Conservation (phyloP, 345 rosid genomes). For the Acer yangbiense region DNA sequence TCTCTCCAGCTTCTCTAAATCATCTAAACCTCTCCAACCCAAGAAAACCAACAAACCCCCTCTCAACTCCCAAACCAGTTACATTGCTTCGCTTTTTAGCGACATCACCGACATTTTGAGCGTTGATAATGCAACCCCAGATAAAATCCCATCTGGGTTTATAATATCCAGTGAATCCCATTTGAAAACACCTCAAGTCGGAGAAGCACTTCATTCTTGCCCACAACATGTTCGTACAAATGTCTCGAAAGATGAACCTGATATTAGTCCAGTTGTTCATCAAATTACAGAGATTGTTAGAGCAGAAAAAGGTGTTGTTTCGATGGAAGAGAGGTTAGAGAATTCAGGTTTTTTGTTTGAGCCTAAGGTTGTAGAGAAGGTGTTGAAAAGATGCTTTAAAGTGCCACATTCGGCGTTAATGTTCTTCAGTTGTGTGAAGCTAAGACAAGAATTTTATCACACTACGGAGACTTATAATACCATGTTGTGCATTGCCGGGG, state of each 20-base stretch:
- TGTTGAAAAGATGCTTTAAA: conserved; percentile 74
- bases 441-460: conserved; percentile 49
- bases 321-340: conserved; percentile 71
- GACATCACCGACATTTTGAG: conserved; percentile 67
- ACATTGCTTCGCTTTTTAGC: conserved; percentile 48
- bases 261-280: conserved; percentile 53
- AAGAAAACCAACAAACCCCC: conserved; percentile 16
- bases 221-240: conserved; percentile 55
- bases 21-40: conserved; percentile 33
- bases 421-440: conserved; percentile 73
- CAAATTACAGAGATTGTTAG: conserved; percentile 56
- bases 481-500: conserved; percentile 64
- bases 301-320: conserved; percentile 32
- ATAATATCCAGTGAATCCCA: conserved; percentile 23
- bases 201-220: conserved; percentile 18
- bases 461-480: conserved; percentile 57
- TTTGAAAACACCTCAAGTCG: not conserved
- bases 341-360: conserved; percentile 45
- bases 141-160: conserved; percentile 33
- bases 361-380: conserved; percentile 65
- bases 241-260: conserved; percentile 39
- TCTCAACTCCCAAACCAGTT: conserved; percentile 30
- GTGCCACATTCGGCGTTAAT: conserved; percentile 74
- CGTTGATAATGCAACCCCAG: conserved; percentile 30
- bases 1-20: conserved; percentile 43